A percentile compares a stretch with the other conserved stretches of the same genome.
Conservation (phyloP, 2,329 filamentous ascomycete species). For the Penicillium sp. region DNA sequence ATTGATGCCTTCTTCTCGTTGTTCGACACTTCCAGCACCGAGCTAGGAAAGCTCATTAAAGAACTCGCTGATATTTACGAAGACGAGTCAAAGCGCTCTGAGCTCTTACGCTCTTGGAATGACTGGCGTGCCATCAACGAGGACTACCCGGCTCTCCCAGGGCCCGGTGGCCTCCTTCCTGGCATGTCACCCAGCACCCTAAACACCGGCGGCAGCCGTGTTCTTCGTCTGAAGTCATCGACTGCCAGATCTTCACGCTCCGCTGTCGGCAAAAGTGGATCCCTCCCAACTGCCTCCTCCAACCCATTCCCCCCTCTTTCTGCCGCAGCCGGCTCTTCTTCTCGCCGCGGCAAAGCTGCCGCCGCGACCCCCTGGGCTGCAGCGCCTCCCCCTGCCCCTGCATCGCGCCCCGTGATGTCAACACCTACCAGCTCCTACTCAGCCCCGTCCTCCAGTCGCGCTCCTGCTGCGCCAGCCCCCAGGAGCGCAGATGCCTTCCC, state of each 20-base stretch:
- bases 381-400: slow-evolving; percentile 23
- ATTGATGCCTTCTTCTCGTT: slow-evolving; percentile 86
- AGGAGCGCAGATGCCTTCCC: slow-evolving; percentile 69
- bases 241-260: slow-evolving; percentile 68
- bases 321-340: slow-evolving; percentile 22
- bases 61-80: slow-evolving; percentile 94
- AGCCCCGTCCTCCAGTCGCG: slow-evolving; percentile 25
- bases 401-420: slow-evolving; percentile 24
- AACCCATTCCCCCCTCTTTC: slow-evolving; percentile 52
- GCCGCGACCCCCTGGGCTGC: slow-evolving; percentile 28
- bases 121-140: slow-evolving; percentile 96
- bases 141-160: slow-evolving; percentile 87
- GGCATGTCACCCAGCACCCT: slow-evolving; percentile 47
- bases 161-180: slow-evolving; percentile 68
- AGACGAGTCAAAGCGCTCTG: slow-evolving; percentile 70
- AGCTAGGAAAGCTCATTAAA: slow-evolving; percentile 84
- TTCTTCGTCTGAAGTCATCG: slow-evolving; percentile 69
- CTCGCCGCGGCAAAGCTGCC: slow-evolving; percentile 21
- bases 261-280: slow-evolving; percentile 61
- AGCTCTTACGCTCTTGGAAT: slow-evolving; percentile 81
- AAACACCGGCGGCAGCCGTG: slow-evolving; percentile 56
- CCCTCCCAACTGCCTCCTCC: slow-evolving; percentile 40
- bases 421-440: slow-evolving; percentile 29
- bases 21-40: slow-evolving; percentile 77
- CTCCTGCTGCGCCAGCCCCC: slow-evolving; percentile 24